phyloP scores from a whole-genome alignment of 1,284 basidiomycete species.

The Microbotryum saponariae region DNA sequence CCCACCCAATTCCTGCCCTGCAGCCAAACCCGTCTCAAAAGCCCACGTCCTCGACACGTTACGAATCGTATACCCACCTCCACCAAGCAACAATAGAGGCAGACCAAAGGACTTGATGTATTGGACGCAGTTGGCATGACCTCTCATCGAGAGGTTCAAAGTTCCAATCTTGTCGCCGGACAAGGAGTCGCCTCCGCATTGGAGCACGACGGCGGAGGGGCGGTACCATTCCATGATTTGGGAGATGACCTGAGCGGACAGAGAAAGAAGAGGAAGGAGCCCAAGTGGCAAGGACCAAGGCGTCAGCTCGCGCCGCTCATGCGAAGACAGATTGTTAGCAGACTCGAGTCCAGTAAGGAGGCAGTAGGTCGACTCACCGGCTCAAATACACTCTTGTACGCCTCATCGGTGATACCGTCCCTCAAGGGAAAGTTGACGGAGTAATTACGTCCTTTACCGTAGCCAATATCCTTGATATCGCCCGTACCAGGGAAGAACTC shows the following conservation, averaged over 20 bases:
- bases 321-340: neutral
- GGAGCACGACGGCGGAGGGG: slow-evolving; percentile 90
- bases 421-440: slow-evolving; percentile 90
- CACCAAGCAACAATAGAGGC: slow-evolving; percentile 84
- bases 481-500: slow-evolving; percentile 99
- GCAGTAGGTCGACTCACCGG: slow-evolving; percentile 54
- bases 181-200: slow-evolving; percentile 97
- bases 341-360: too few relatives aligned
- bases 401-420: slow-evolving; percentile 93
- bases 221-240: slow-evolving; percentile 94
- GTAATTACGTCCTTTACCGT: slow-evolving; percentile 86
- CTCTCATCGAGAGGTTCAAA: slow-evolving; percentile 94
- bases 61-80: slow-evolving; percentile 97
- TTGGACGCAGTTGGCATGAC: slow-evolving; percentile 93
- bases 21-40: slow-evolving; percentile 93
- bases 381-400: slow-evolving; percentile 90
- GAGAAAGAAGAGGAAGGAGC: neutral
- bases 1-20: slow-evolving; percentile 82
- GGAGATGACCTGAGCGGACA: slow-evolving; percentile 65
- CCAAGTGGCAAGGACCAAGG: neutral
- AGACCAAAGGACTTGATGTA: slow-evolving; percentile 96
- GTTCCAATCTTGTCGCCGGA: slow-evolving; percentile 95
- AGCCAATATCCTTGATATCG: slow-evolving; percentile 85
- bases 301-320: slow-evolving; percentile 2
- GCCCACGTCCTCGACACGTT: slow-evolving; percentile 97